Percentiles rank a stretch among this genome's conserved stretches.
Evolutionary conservation across 331 rosid species (phyloP).

Genomic region (Rosa hybrid): DNA sequence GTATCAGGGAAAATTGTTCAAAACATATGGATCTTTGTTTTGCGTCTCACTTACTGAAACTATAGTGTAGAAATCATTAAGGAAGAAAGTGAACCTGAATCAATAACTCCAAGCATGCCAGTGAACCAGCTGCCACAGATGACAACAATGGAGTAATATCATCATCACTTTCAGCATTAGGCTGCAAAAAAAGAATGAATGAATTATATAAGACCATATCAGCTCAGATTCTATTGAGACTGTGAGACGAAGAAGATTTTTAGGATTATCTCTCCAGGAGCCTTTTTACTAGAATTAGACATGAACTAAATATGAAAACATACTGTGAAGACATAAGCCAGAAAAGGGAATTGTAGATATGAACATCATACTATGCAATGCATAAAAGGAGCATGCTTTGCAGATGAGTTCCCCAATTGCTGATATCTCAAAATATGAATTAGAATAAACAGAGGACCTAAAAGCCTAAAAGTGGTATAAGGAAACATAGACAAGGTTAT

Average conservation of each 20-base stretch:
- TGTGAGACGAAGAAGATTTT: not conserved
- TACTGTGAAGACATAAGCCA: not conserved
- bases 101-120: slow-evolving; percentile 77
- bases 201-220: not conserved
- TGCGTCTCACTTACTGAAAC: not conserved
- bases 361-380: not conserved
- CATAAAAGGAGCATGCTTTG: not conserved
- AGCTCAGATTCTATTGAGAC: not conserved
- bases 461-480: not conserved
- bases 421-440: not conserved
- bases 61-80: slow-evolving; percentile 14
- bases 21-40: not conserved
- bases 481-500: not conserved
- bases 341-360: not conserved
- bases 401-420: not conserved
- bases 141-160: slow-evolving; percentile 83
- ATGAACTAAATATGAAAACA: not conserved
- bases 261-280: not conserved
- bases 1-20: not conserved
- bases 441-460: not conserved
- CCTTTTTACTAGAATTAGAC: not conserved
- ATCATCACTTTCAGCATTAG: slow-evolving; percentile 90
- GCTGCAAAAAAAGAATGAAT: slow-evolving; percentile 56
- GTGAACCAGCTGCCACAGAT: slow-evolving; percentile 90
- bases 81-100: slow-evolving; percentile 62